Base-by-base conservation (phyloP, 495 filamentous ascomycete genomes). In the Bathelium albidoporum region DNA sequence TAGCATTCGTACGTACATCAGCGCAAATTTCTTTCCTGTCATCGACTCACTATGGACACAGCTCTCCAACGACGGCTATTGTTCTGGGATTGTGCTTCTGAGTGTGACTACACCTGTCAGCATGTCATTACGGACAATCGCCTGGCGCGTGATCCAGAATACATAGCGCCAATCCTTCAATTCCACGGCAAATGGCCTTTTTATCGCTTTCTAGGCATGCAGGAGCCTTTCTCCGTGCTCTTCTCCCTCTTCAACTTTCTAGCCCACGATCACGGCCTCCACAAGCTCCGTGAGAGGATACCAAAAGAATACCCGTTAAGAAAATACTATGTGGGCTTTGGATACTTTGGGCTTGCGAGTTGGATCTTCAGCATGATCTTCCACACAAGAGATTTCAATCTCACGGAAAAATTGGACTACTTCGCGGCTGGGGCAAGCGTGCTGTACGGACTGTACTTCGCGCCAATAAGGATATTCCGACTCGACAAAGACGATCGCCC, bases 121-220 rank as follows among this genome's bases (percentile, higher is more conserved):
- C 94, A 96, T 80, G 88, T 96, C 74, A 80, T 94, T 60, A 97
- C 94, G 60, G 75, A 88, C 63, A 76, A 73, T 26, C 90, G 94
- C 63, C 74, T 89, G 59, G 78, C 82, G 41, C 80, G 83, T 68
- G 80, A 85, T 55, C 83, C 83, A 32, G 84, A 85, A 16, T 81
- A 83, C 75, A 73, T 82, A 44, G 78, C 82, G 32, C 83, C 89
- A 2, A 73, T 96, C 31, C 85, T 92, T 43, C 94, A 98, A 78
- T 98, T 89, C 80, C 92, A 98, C 79, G 94, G 95, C n/a, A 98
- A 98, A 83, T 98, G 94, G 94, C 94, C 94, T 32, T 98, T 98
- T 80, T 79, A 83, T 66, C 86, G 94, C 64, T 79, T 96, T 64
- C 74, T 95, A 20, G 94, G 94, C 69, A 86, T 96, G 77, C 94